Base-by-base conservation (phyloP, 2,329 filamentous ascomycete species). In the Shiraia bambusicola region DNA sequence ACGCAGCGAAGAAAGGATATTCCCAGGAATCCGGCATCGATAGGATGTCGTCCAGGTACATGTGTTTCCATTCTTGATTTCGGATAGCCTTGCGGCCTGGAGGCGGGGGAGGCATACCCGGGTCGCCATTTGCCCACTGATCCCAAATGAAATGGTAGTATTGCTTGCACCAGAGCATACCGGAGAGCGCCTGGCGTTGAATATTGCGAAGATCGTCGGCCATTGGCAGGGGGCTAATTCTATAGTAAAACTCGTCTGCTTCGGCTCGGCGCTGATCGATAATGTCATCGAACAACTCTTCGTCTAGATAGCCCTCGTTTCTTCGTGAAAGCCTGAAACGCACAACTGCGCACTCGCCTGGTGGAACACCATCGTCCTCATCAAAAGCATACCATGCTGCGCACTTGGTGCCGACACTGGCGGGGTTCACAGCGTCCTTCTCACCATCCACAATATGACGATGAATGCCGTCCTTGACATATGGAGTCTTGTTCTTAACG, bases 1-100 rank as follows among this genome's bases (percentile, higher is more conserved):
- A 97, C 3, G 92, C 92, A 14, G 91, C 91, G 67, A 96, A 96
- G 75, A 96, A 97, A 0, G 92, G 92, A 59, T 97, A 97, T 63
- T 97, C 92, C 92, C 92, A 97, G 0, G 91, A 95, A 68, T 97
- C 92, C 1, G 92, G 93, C 92, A 97, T 96, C 1, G 92, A 96
- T 25, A 97, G 70, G 48, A 97, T 90, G 65, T 97, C 92, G 54
- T 97, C 93, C 56, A 95, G 82, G 69, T 96, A 81, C 78, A 97
- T 83, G 69, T 97, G 92, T 63, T 87, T 94, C 93, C 93, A 97
- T 49, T 94, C 83, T 27, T 81, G 75, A 64, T 97, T 97, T 47
- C 92, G 83, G 42, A 97, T 80, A 2, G 80, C 77, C 67, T 93
- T 95, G 40, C 92, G 80, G 28, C 80, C 79, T 1, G 86, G 76